Conservation (phyloP, 2,329 filamentous ascomycete genomes). For the Harringtonia lauricola region DNA sequence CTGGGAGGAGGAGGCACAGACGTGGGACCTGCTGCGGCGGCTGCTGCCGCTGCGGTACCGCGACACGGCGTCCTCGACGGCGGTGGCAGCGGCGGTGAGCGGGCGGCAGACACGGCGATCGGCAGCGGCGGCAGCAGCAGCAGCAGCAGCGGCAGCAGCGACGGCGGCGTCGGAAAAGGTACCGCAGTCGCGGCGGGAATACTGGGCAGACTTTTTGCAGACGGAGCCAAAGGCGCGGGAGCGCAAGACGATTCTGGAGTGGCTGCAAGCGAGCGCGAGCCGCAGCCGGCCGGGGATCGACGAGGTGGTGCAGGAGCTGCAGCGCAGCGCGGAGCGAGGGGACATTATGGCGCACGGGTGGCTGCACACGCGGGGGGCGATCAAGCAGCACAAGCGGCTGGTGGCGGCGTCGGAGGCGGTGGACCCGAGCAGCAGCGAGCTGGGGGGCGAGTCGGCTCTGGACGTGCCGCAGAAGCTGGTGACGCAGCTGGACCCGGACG, state of each 20-base stretch:
- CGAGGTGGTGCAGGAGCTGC: constrained; percentile 63
- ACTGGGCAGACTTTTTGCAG: constrained; percentile 63
- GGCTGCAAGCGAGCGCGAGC: constrained; percentile 71
- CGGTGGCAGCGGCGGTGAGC: too few species aligned
- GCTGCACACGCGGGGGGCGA: constrained; percentile 80
- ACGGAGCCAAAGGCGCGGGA: constrained; percentile 65
- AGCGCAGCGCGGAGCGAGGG: constrained; percentile 64
- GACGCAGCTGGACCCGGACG: constrained; percentile 87
- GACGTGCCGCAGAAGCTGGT: constrained; percentile 57
- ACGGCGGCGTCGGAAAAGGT: constrained; percentile 9
- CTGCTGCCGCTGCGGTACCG: constrained; percentile 62
- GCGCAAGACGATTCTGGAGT: constrained; percentile 69
- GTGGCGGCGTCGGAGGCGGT: constrained; percentile 55
- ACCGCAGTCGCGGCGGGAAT: constrained; percentile 20
- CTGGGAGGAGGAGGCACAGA: constrained; percentile 76
- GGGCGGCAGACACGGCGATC: neutral
- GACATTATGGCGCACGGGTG: constrained; percentile 81
- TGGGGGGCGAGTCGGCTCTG: constrained; percentile 42
- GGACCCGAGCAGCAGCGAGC: constrained; percentile 48
- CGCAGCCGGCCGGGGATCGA: constrained; percentile 62
- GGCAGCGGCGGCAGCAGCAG: constrained; percentile 12
- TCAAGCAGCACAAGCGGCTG: constrained; percentile 82
- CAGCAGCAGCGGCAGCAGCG: constrained; percentile 7
- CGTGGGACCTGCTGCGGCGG: constrained; percentile 76
- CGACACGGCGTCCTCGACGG: constrained; percentile 12